These are phyloP conservation scores for Colletotrichum aenigma DNA, from an alignment of 2,329 filamentous ascomycete genomes.

Conservation along the genomic window DNA sequence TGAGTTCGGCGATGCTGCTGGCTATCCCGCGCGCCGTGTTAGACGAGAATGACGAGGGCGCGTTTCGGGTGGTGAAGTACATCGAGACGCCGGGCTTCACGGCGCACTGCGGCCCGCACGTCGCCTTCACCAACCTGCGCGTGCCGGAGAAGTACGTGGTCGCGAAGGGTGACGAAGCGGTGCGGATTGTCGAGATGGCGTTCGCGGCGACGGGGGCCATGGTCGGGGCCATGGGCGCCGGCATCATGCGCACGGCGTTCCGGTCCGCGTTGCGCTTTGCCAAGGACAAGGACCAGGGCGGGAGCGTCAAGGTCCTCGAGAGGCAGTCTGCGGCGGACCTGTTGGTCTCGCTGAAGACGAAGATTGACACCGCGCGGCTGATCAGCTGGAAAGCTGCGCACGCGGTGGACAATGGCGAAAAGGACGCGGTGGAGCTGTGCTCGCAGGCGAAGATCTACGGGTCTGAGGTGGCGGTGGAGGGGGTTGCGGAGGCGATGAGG, in stretches of 20 bases:
- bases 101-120: conserved; percentile 53
- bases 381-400: conserved; percentile 58
- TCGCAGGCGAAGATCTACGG: conserved; percentile 56
- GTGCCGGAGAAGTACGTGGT: conserved; percentile 53
- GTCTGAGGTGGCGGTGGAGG: conserved; percentile 52
- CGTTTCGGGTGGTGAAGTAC: conserved; percentile 52
- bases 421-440: conserved; percentile 47
- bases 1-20: conserved; percentile 47
- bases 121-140: conserved; percentile 49
- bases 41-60: conserved; percentile 41
- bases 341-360: conserved; percentile 56
- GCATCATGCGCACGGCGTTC: conserved; percentile 58
- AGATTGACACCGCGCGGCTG: conserved; percentile 50
- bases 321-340: conserved; percentile 56
- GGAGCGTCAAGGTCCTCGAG: conserved; percentile 47
- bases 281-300: conserved; percentile 48
- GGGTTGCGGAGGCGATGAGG: conserved; percentile 52
- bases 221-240: conserved; percentile 58
- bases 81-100: conserved; percentile 49
- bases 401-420: conserved; percentile 43
- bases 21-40: conserved; percentile 53
- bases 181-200: conserved; percentile 42
- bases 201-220: conserved; percentile 51
- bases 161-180: conserved; percentile 42
- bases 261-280: conserved; percentile 55